phyloP scores from a whole-genome alignment of 192 early-diverging fungal genomes.

The Coemansia sp. region DNA sequence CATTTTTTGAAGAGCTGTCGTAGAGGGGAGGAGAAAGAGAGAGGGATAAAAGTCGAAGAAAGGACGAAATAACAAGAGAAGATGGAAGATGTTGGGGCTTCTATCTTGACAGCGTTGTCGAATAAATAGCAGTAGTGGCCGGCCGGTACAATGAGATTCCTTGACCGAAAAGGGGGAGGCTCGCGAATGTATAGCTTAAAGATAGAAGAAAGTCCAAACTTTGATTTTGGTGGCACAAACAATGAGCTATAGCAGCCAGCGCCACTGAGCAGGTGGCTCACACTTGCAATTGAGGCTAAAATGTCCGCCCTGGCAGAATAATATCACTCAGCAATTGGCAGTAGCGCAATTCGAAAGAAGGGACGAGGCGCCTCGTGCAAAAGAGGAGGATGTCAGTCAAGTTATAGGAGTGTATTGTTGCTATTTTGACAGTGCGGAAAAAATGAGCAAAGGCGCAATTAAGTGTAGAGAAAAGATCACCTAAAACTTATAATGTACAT shows the following conservation, averaged over 20 bases:
- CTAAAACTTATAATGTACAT: not conserved
- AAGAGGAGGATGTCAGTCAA: not conserved
- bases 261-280: not conserved
- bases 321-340: not conserved
- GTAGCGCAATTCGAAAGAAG: not conserved
- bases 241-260: not conserved
- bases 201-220: not conserved
- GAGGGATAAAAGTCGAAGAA: not conserved
- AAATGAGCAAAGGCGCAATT: not conserved
- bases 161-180: not conserved
- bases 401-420: not conserved
- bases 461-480: not conserved
- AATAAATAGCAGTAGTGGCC: not conserved
- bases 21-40: not conserved
- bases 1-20: constrained; percentile 9
- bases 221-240: not conserved
- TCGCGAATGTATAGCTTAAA: not conserved
- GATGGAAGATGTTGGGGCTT: constrained; percentile 1
- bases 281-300: not conserved
- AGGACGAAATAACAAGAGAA: not conserved
- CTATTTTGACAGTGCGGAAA: not conserved
- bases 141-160: not conserved
- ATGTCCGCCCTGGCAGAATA: not conserved
- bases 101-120: constrained; percentile 2
- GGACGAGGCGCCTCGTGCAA: not conserved